phyloP scores from a whole-genome alignment of 2,329 filamentous ascomycete species.

The Ascocoryne sarcoides region DNA sequence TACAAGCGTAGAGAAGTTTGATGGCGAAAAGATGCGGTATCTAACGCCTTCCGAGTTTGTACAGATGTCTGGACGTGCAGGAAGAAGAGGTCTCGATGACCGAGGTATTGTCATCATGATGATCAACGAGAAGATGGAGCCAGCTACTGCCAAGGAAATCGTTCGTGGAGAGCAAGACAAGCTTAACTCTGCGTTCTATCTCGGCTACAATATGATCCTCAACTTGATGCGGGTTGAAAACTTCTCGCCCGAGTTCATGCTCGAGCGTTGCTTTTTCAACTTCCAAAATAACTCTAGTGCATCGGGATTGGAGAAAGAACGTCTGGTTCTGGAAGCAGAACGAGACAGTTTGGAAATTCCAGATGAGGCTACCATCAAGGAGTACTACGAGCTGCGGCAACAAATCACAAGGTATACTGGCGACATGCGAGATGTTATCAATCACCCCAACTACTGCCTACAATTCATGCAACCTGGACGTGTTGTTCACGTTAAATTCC shows the following conservation, averaged over 20 bases:
- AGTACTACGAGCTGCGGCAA: constrained; percentile 86
- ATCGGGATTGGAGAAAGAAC: constrained; percentile 71
- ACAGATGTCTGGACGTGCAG: constrained; percentile 96
- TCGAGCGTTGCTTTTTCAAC: constrained; percentile 97
- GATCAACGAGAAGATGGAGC: constrained; percentile 95
- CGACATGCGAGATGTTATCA: constrained; percentile 87
- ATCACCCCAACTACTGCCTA: constrained; percentile 78
- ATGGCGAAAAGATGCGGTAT: constrained; percentile 71
- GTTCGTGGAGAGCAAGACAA: constrained; percentile 95
- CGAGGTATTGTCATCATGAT: constrained; percentile 99
- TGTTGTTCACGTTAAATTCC: constrained; percentile 75
- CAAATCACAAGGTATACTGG: constrained; percentile 75
- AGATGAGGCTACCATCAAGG: constrained; percentile 81
- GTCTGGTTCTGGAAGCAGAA: constrained; percentile 69
- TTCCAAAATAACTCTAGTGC: constrained; percentile 94
- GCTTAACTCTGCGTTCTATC: constrained; percentile 93
- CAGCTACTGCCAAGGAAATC: constrained; percentile 85
- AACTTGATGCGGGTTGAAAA: constrained; percentile 96
- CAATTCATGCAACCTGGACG: constrained; percentile 84
- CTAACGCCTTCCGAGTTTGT: constrained; percentile 94
- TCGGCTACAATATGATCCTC: constrained; percentile 98
- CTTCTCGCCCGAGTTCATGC: constrained; percentile 97
- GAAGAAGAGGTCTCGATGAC: constrained; percentile 93
- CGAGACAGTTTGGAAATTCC: constrained; percentile 66
- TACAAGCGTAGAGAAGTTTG: constrained; percentile 90